A percentile compares a stretch with the other conserved stretches of the same genome.
Conservation (phyloP, 208 protist species). For the Angomonas desouzai region DNA sequence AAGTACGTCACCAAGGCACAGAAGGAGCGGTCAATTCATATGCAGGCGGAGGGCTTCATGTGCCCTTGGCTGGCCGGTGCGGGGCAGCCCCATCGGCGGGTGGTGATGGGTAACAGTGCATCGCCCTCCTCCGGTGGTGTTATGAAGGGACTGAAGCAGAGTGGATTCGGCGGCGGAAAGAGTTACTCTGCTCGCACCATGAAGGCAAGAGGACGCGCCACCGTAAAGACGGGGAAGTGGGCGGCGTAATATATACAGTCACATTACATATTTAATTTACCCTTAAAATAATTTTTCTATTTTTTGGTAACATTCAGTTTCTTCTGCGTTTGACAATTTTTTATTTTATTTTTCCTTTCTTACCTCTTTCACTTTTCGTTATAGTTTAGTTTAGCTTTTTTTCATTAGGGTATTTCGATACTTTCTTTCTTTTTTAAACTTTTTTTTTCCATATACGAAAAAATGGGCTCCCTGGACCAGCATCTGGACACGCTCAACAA, state of each 20-base stretch:
- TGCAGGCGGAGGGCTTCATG: slow-evolving; percentile 89
- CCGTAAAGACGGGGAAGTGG: slow-evolving; percentile 82
- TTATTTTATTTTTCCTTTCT: slow-evolving; percentile 17
- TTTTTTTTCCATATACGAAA: slow-evolving; percentile 16
- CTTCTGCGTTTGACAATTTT: too few species aligned
- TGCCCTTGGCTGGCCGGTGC: slow-evolving; percentile 74
- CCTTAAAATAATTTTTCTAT: slow-evolving; percentile 16
- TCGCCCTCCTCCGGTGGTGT: slow-evolving; percentile 29
- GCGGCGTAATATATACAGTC: slow-evolving; percentile 37
- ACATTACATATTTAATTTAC: slow-evolving; percentile 12
- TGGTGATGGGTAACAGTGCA: slow-evolving; percentile 35
- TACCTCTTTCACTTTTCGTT: slow-evolving; percentile 10
- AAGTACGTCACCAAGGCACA: slow-evolving; percentile 71
- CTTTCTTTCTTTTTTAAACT: slow-evolving; percentile 14
- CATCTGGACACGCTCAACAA: slow-evolving; percentile 96
- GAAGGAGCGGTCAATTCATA: slow-evolving; percentile 71
- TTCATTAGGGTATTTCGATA: slow-evolving; percentile 4
- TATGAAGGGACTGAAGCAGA: slow-evolving; percentile 63
- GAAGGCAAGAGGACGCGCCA: slow-evolving; percentile 66
- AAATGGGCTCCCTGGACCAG: slow-evolving; percentile 90
- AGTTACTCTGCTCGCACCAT: slow-evolving; percentile 79
- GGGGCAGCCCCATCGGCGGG: slow-evolving; percentile 22
- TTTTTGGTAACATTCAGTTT: too few species aligned
- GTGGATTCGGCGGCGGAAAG: slow-evolving; percentile 74
- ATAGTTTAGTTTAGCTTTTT: slow-evolving; percentile 14